Evolutionary conservation across 2,329 filamentous ascomycete species (phyloP), one percentile per base, ranked within the genome.

Genomic region (Zasmidium cellare): DNA sequence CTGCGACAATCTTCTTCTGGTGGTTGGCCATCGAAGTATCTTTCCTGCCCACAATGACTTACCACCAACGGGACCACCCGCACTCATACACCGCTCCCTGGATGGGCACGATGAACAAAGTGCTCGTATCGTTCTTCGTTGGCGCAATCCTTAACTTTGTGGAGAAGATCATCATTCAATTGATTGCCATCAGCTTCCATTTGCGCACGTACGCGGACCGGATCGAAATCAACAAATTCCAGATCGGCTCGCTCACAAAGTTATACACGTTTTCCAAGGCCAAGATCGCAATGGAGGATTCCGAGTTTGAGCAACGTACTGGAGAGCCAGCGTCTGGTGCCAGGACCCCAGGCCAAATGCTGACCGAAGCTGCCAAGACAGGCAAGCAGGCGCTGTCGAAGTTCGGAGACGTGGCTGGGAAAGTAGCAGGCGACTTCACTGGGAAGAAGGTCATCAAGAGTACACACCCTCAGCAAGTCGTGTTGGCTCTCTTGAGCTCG

Each of bases 111-210:
- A 84, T 92, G 64, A 90, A 96, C 80, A 96, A 96, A 72, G 84
- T 97, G 67, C 87, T 97, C 59, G 86, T 96, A 18, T 83, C 90
- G 2, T 71, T 96, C n/a, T 92, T 97, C 66, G 88, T 96, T 14
- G 84, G 90, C 60, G 84, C 87, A 0, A 80, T 86, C 2, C 79
- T 97, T 61, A 97, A 97, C 74, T 88, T 94, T 59, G 80, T 88
- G 53, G 92, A 97, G 74, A 97, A 97, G 79, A 89, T 97, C 59
- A 84, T 96, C 65, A 96, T 97, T 55, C 92, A 97, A 71, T 87
- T 96, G 76, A 96, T 97, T 65, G 92, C 93, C 28, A 92, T 92
- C 57, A 92, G 89, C 61, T 97, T 97, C 75, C 93, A 97, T 72
- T 80, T 90, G 57, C 85, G 93, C 46, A 97, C 93, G 0, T 97